A percentile compares a stretch with the other conserved stretches of the same genome.
These are phyloP conservation scores for Epichloe coenophiala DNA, from an alignment of 2,329 filamentous ascomycete species.

Conservation along the genomic window DNA sequence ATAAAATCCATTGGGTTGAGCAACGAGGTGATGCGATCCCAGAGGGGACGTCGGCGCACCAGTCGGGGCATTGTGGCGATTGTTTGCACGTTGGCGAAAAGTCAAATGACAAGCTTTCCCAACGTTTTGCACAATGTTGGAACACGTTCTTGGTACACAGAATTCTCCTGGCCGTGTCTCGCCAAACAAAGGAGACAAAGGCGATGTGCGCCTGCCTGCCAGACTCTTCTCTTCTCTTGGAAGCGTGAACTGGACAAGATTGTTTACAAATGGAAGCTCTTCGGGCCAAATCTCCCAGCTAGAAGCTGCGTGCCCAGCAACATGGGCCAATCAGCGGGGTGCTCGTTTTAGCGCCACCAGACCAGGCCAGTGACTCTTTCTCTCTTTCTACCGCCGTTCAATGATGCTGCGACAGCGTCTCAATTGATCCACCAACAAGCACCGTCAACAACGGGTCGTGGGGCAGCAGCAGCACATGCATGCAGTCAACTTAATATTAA, in stretches of 20 bases:
- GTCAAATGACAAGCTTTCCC: neutral
- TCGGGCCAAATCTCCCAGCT: neutral
- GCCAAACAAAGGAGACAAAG: neutral
- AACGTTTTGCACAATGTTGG: neutral
- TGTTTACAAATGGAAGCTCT: slow-evolving; percentile 12
- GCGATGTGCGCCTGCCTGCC: neutral
- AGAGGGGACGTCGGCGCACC: slow-evolving; percentile 66
- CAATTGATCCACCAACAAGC: neutral
- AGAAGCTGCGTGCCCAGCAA: neutral
- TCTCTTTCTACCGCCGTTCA: no score
- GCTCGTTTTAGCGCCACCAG: neutral
- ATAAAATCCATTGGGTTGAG: slow-evolving; percentile 82
- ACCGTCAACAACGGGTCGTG: neutral
- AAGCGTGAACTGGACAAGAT: neutral
- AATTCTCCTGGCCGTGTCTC: neutral
- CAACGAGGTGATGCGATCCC: slow-evolving; percentile 65
- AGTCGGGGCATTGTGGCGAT: slow-evolving; percentile 51
- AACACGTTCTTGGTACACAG: neutral
- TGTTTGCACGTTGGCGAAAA: neutral
- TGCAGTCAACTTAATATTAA: neutral
- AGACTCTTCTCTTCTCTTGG: neutral
- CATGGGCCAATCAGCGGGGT: neutral
- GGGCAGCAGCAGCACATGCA: neutral
- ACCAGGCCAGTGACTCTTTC: neutral
- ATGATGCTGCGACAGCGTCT: neutral